phyloP scores from a whole-genome alignment of 352 stramenopile species.

The Thalassiosira livingstoniorum region DNA sequence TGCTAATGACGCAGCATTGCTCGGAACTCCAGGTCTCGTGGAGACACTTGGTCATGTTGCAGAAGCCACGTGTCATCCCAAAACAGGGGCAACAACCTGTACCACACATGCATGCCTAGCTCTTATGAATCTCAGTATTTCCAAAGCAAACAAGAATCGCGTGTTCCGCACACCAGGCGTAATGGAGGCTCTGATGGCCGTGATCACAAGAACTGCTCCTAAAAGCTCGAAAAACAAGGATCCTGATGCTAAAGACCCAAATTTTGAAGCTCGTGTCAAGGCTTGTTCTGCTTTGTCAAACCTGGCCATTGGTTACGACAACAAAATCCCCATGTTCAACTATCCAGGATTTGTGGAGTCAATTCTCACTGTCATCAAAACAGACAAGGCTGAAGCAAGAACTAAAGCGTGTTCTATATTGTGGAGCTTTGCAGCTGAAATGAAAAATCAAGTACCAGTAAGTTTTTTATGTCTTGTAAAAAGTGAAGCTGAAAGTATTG shows the following conservation, averaged over 20 bases:
- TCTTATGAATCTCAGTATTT: slow-evolving; percentile 86
- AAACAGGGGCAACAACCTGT: slow-evolving; percentile 75
- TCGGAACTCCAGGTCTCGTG: slow-evolving; percentile 78
- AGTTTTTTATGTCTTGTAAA: no score
- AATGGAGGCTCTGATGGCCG: slow-evolving; percentile 85
- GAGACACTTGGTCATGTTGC: slow-evolving; percentile 80
- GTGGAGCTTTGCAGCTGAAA: slow-evolving; percentile 86
- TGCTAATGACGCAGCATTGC: slow-evolving; percentile 81
- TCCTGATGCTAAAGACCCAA: slow-evolving; percentile 61
- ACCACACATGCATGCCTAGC: slow-evolving; percentile 84
- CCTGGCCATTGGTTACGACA: slow-evolving; percentile 86
- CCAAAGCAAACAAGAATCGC: slow-evolving; percentile 85
- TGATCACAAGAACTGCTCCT: slow-evolving; percentile 77
- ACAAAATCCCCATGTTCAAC: slow-evolving; percentile 87
- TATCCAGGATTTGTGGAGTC: slow-evolving; percentile 86
- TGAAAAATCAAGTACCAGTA: slow-evolving; percentile 86
- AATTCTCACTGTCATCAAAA: slow-evolving; percentile 85
- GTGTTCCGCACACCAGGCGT: slow-evolving; percentile 83
- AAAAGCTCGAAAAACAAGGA: neutral
- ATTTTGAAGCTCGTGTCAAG: slow-evolving; percentile 83
- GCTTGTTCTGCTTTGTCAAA: slow-evolving; percentile 85
- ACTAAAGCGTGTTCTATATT: slow-evolving; percentile 87
- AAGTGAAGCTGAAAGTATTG: no score
- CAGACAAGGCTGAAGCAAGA: slow-evolving; percentile 78
- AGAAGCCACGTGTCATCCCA: slow-evolving; percentile 67